phyloP scores from a whole-genome alignment of 495 filamentous ascomycete genomes.

The Physcia stellaris region DNA sequence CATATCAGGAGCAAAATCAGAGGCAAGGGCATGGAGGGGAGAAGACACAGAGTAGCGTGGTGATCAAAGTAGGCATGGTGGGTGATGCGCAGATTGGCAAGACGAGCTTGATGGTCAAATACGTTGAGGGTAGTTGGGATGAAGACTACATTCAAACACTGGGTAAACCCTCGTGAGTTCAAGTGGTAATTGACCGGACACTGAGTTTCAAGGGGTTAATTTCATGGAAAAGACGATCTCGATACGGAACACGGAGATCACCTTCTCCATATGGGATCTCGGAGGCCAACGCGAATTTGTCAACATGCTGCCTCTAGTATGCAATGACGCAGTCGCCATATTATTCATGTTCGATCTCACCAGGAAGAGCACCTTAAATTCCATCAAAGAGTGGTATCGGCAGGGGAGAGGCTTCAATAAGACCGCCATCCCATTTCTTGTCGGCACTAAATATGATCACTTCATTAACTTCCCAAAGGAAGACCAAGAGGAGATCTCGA shows the following conservation, averaged over 20 bases:
- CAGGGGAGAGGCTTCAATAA: constrained; percentile 98
- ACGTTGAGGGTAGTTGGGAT: constrained; percentile 97
- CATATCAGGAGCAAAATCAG: constrained; percentile 29
- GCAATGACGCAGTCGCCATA: constrained; percentile 96
- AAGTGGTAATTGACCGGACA: no score
- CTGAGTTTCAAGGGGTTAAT: constrained; percentile 54
- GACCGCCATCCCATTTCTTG: constrained; percentile 91
- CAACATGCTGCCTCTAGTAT: constrained; percentile 97
- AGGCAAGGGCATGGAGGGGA: constrained; percentile 29
- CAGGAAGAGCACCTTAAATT: constrained; percentile 93
- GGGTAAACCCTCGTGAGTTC: no score
- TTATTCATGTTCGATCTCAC: constrained; percentile 99
- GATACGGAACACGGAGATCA: constrained; percentile 99
- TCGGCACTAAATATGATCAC: constrained; percentile 97
- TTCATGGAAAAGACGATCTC: constrained; percentile 99
- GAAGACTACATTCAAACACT: constrained; percentile 99
- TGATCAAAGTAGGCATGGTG: constrained; percentile 99
- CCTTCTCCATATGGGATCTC: constrained; percentile 98
- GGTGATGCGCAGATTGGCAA: constrained; percentile 98
- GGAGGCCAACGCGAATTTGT: constrained; percentile 97
- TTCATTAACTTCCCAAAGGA: constrained; percentile 96
- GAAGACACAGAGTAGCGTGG: constrained; percentile 65
- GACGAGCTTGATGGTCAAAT: constrained; percentile 98
- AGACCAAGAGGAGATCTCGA: constrained; percentile 95
- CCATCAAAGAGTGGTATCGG: constrained; percentile 98